Base-by-base conservation (phyloP, 257 asterid genomes). In the Ligustrum vulgare region DNA sequence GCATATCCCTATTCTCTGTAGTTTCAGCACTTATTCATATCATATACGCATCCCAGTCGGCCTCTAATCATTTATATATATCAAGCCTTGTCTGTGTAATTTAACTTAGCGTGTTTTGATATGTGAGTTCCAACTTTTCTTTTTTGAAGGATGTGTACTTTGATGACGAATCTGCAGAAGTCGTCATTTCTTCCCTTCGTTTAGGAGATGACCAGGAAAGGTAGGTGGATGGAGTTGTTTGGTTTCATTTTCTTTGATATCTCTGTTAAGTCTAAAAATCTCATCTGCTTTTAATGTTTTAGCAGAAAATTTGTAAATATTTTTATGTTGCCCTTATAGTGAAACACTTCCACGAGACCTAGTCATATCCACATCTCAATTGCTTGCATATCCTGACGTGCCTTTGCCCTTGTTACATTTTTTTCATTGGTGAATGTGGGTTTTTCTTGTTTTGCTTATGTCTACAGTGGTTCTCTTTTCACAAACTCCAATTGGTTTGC, bases 401-500 rank as follows among this genome's bases (percentile, higher is more conserved):
- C 47, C 63, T 69, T 69, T 70, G 15, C 41, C 11, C 34, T 36
- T 62, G 10, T 8, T 63, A 8, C n/a, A 1, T 32, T 49, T 63
- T 63, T 69, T 60, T 34, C 3, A 62, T 60, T 69, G 68, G 32
- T 7, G 32, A 10, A 22, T 5, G 36, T 75, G 66, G 4, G 37
- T 51, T 43, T 56, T 23, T 78, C 43, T 71, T 51, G n/a, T 69
- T 45, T 72, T 76, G 11, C 39, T 74, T 72, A 65, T 82, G 76
- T 77, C 76, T 70, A 71, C 95, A 92, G 96, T 58, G 93, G 91
- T 51, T 90, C 96, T 74, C 95, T 89, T 67, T 90, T 90, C 76
- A 87, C 96, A 25, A 90, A 89, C 86, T 92, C 97, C 89, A 87
- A 92, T 79, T 92, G 97, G 97, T 92, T 92, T 79, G 95, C 95